phyloP scores from a whole-genome alignment of 2,329 filamentous ascomycete species.

The Epichloe glyceriae region DNA sequence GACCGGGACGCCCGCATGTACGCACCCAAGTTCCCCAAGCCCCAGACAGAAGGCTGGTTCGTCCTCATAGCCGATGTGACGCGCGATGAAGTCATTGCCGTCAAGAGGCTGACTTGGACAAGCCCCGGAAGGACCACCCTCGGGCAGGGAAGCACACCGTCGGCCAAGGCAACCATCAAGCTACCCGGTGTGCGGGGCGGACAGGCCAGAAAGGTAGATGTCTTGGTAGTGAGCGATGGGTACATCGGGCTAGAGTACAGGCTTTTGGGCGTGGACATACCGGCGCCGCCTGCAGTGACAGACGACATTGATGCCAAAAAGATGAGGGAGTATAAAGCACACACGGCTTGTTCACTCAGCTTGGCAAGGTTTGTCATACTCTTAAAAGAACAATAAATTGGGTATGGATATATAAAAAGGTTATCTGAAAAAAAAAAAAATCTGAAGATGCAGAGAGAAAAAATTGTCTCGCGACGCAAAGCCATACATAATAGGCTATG shows the following conservation, averaged over 20 bases:
- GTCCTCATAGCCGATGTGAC: conserved; percentile 56
- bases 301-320: conserved; percentile 33
- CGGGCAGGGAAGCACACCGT: conserved; percentile 32
- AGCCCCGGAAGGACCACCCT: conserved; percentile 17
- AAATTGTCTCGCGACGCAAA: not conserved
- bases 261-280: conserved; percentile 37
- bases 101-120: conserved; percentile 76
- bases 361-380: too few relatives aligned
- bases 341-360: too few relatives aligned
- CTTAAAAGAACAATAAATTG: not conserved
- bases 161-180: conserved; percentile 44
- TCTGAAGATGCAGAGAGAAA: not conserved
- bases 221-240: conserved; percentile 72
- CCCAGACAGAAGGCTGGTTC: conserved; percentile 91
- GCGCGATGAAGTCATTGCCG: conserved; percentile 65
- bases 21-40: conserved; percentile 82
- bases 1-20: conserved; percentile 64
- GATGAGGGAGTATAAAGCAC: not conserved
- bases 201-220: conserved; percentile 51
- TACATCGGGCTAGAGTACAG: conserved; percentile 63
- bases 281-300: conserved; percentile 33
- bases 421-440: not conserved
- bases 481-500: not conserved
- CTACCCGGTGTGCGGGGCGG: conserved; percentile 36
- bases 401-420: not conserved